A percentile compares a stretch with the other conserved stretches of the same genome.
Evolutionary conservation across 202 grass and related monocot species (phyloP).

Genomic region (Musa balbisiana): DNA sequence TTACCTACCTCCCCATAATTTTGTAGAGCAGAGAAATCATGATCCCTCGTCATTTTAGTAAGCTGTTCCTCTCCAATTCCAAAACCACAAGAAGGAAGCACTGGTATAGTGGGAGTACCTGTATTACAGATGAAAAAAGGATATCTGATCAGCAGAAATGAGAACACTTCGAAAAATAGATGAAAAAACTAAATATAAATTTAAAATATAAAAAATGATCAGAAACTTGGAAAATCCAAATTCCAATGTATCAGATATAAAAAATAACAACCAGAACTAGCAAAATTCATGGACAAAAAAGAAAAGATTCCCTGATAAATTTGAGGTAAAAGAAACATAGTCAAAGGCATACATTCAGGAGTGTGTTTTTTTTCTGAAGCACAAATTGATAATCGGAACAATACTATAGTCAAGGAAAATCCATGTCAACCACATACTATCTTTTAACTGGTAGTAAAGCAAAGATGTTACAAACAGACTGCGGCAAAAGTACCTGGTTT

Average conservation of each 20-base stretch:
- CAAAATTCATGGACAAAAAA: not conserved
- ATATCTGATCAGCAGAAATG: not conserved
- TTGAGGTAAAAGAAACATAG: not conserved
- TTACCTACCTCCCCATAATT: constrained; percentile 64
- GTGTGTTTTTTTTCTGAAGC: not conserved
- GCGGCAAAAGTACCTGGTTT: constrained; percentile 24
- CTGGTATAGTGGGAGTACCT: constrained; percentile 25
- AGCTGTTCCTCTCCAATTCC: constrained; percentile 72
- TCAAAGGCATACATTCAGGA: not conserved
- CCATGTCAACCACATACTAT: not conserved
- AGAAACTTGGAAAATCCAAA: not conserved
- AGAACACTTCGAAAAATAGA: not conserved
- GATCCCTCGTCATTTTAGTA: constrained; percentile 68
- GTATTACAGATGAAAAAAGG: constrained; percentile 12
- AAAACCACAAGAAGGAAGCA: constrained; percentile 43
- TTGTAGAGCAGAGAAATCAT: constrained; percentile 65
- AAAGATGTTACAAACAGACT: not conserved
- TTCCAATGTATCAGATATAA: not conserved
- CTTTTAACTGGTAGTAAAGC: not conserved
- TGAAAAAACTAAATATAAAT: not conserved
- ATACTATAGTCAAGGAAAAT: not conserved
- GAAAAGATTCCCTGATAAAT: not conserved
- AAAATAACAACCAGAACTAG: not conserved
- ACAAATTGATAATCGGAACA: not conserved
- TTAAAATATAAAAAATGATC: not conserved